Evolutionary conservation across 768 basidiomycete species (phyloP), one percentile per base, ranked within the genome.

Genomic region (Mycena floridula): DNA sequence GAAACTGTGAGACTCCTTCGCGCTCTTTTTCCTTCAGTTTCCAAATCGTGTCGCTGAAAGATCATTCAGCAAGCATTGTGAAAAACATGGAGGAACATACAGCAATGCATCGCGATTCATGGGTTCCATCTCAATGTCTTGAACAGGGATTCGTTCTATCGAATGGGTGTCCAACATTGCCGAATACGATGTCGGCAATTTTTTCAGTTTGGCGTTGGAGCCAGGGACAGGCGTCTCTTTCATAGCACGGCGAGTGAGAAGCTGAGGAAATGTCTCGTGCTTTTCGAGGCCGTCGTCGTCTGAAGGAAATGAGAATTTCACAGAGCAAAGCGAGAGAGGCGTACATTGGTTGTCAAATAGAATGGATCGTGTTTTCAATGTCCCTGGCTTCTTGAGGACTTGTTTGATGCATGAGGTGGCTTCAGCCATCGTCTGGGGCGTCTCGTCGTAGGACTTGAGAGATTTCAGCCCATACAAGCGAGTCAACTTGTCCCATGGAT

Each of bases 401-500:
- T 20, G 23, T 30, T 66, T 72, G 25, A 75, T 44, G 49, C 64
- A 63, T 32, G 52, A 41, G 8, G 61, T 48, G n/a, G 63, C 63
- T 30, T 65, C 63, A 9, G 59, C 53, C 1, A 59, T 65, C 1
- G 68, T 64, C 21, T 59, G 55, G 54, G 73, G 67, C 44, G 53
- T 64, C 55, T 84, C 78, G 21, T 78, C 70, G 45, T 70, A 73
- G 11, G 64, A 55, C 11, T 59, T 44, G 16, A 72, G 49, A 7
- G 61, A 50, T 40, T 59, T 38, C 15, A 74, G 45, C 40, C 54
- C 54, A 59, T 68, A 56, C 16, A 64, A 46, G 16, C 57, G 54
- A 24, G 58, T 58, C 15, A 83, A 64, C 11, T 55, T 55, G 1
- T 74, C 69, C 42, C 78, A 73, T 12, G 82, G 80, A 32, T 84